Base-by-base conservation (phyloP, 1,284 basidiomycete species). In the Mrakiaceae sp. region DNA sequence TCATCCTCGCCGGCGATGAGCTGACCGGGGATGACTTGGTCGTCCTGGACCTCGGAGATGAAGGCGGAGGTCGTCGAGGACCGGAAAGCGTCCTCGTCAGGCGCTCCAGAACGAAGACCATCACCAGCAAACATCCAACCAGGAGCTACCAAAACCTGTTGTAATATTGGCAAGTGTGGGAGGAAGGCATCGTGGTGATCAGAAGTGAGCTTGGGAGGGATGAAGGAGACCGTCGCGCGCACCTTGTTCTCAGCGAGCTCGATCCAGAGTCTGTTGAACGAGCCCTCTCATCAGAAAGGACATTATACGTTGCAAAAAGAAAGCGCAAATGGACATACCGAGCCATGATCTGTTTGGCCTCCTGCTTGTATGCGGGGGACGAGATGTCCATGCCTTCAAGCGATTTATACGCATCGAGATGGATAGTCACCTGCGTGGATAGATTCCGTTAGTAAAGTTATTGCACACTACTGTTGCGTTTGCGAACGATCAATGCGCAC, bases 81-180 rank as follows among this genome's bases (percentile, higher is more conserved):
- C 1, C 58, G 40, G 40, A 47, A 39, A 12, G 49, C 11, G 8
- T 66, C 58, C 3, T 66, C 65, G 8, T 60, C 58, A 5, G 65
- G 65, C 9, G 61, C 62, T 12, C 65, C 65, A 5, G 39, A n/a
- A 6, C 58, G 54, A 9, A 56, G 60, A 5, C 65, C 60, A 43
- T 63, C 49, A 39, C 60, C 60, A 14, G 54, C 54, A 48, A 66
- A 63, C 61, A 66, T 63, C 65, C 65, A 70, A 16, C 75, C 76
- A 2, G 76, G 76, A 9, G 73, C 75, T 56, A 78, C 74, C 40
- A 78, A 70, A 9, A 75, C 73, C 69, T 71, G 27, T 27, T 27
- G 27, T 27, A 27, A 27, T 27, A 2, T 27, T 27, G 27, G 27
- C 27, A 27, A 27, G 27, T 27, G 27, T 27, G 27, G 27, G 27